These are phyloP conservation scores for Kwoniella mangroviensis DNA, from an alignment of 768 basidiomycete genomes.

Conservation along the genomic window DNA sequence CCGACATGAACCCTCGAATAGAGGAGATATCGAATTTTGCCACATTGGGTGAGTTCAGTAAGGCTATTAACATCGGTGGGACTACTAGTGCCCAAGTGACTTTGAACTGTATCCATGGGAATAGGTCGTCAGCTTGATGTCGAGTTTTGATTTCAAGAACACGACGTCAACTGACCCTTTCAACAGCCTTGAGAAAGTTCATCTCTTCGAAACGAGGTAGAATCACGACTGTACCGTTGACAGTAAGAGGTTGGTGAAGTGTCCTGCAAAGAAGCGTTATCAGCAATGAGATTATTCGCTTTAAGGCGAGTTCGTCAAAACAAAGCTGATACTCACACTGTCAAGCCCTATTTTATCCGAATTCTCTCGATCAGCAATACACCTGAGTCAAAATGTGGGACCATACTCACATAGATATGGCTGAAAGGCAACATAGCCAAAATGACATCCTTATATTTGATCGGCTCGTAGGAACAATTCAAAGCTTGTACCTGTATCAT, in stretches of 20 bases:
- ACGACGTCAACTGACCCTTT: conserved; percentile 22
- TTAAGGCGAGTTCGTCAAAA: background rate
- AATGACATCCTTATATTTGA: conserved; percentile 62
- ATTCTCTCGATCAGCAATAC: background rate
- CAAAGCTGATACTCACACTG: conserved; percentile 16
- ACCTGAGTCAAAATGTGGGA: background rate
- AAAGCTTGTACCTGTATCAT: conserved; percentile 61
- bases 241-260: conserved; percentile 49
- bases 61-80: conserved; percentile 80
- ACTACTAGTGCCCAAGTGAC: conserved; percentile 61
- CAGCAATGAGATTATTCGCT: background rate
- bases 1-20: conserved; percentile 67
- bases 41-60: conserved; percentile 70
- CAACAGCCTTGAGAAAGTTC: conserved; percentile 68
- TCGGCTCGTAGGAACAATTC: conserved; percentile 60
- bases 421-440: conserved; percentile 70
- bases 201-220: conserved; percentile 73
- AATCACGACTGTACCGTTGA: conserved; percentile 54
- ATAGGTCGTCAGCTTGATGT: background rate
- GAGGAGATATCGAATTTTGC: conserved; percentile 71
- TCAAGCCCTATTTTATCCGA: conserved; percentile 12
- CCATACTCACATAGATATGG: conserved; percentile 62
- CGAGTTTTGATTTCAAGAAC: background rate
- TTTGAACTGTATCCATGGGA: conserved; percentile 62
- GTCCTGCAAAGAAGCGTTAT: conserved; percentile 21